These are phyloP conservation scores for Carex parvula DNA, from an alignment of 176 grass and related monocot genomes.

Conservation along the genomic window DNA sequence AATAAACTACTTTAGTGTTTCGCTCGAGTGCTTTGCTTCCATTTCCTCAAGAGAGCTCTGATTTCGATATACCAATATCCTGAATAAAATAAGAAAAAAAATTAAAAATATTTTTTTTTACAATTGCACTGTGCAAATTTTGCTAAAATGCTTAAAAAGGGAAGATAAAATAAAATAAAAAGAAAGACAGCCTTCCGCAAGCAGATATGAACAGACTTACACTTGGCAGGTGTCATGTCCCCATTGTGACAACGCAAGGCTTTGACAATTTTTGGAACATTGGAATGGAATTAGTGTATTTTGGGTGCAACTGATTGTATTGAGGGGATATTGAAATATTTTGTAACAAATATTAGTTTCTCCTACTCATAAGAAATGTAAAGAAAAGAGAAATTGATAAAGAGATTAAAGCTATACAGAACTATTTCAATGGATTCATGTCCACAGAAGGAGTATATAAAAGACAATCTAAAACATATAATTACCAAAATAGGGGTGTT, in stretches of 20 bases:
- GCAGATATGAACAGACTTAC: too few species aligned
- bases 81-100: slow-evolving; percentile 26
- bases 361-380: not conserved
- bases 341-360: not conserved
- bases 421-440: not conserved
- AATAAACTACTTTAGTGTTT: slow-evolving; percentile 55
- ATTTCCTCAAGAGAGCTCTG: slow-evolving; percentile 41
- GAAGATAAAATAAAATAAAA: not conserved
- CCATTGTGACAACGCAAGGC: not conserved
- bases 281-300: not conserved
- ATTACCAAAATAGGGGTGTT: not conserved
- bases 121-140: not conserved
- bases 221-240: not conserved
- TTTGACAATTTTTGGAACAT: not conserved
- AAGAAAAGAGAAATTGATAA: not conserved
- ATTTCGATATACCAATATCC: slow-evolving; percentile 10
- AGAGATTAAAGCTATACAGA: not conserved
- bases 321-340: not conserved
- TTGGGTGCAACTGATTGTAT: not conserved
- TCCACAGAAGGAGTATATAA: too few species aligned
- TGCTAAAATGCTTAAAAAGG: not conserved
- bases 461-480: not conserved
- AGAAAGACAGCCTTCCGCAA: not conserved
- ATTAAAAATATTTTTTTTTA: not conserved
- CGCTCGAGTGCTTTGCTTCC: slow-evolving; percentile 59